Base-by-base conservation (phyloP, 306 rosid species). In the Gastrolobium bilobum region DNA sequence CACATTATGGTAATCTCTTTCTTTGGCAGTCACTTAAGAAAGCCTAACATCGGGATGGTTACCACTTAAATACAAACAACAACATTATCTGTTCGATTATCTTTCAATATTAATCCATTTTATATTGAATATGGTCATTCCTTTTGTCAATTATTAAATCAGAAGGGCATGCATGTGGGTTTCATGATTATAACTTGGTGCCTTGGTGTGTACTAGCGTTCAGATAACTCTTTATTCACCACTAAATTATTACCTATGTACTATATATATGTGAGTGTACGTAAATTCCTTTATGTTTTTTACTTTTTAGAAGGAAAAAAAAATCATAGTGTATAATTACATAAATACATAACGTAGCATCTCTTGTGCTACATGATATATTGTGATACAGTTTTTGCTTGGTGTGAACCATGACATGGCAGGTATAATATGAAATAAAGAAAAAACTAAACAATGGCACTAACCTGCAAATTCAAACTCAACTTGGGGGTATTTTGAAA, bases 1-100 rank as follows among this genome's bases (percentile, higher is more conserved):
- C 52, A 29, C 78, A 46, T 59, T 52, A 79, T 84, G 54, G 50
- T 84, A 85, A 86, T 84, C 39, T 52, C 67, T 76, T 51, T 52
- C 76, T 44, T 51, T 33, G 30, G 44, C 60, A 81, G 75, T 84
- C 66, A 73, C 83, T 76, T 47, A 38, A 53, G 43, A 8, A 50
- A 50, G 47, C 5, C 30, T 68, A 33, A 10, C 30, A 0, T 10
- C 34, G 7, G 7, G 14, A 7, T 69, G 37, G 7, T 35, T 51
- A 50, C 65, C 50, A 51, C 43, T 51, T 51, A 43, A 31, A 51
- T 39, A n/a, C 31, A 76, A 39, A 38, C 52, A n/a, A 26, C 56
- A 7, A 13, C 73, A 26, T n/a, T 67, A 75, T 54, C 15, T 3
- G 1, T 47, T 44, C 4, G 15, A 34, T 50, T 79, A 62, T 69